Base-by-base conservation (phyloP, 106 monocot species). In the Agapanthus africanus region DNA sequence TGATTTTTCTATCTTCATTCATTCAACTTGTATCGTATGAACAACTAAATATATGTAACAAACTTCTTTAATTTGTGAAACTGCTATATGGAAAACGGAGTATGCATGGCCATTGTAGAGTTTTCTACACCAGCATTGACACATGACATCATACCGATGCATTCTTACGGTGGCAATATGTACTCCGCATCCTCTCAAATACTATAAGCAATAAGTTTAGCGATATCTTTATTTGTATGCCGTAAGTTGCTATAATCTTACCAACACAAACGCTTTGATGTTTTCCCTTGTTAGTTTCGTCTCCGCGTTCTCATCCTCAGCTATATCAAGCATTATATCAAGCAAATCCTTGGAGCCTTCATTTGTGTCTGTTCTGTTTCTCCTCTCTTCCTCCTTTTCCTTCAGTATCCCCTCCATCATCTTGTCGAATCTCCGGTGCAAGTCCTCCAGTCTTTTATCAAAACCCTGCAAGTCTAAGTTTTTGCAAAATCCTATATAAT, bases 191-290 rank as follows among this genome's bases (percentile, higher is more conserved):
- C n/a, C n/a, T n/a, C n/a, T n/a, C n/a, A n/a, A n/a, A n/a, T n/a
- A n/a, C n/a, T n/a, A n/a, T n/a, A n/a, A n/a, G n/a, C n/a, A n/a
- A n/a, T n/a, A n/a, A n/a, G n/a, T n/a, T n/a, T n/a, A n/a, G n/a
- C n/a, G n/a, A n/a, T n/a, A n/a, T 1, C 46, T 7, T 47, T 47
- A 3, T 47, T 47, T 15, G 16, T 15, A 47, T 15, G 1, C 19
- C 46, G 19, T 47, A 13, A 19, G 1, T 3, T 47, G 13, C 34
- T 33, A 13, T 63, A 4, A 21, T 8, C 57, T 31, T 77, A 81
- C 81, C 42, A 79, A 18, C 51, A 83, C 28, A 42, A 83, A 78
- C 7, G 66, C 74, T 61, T 90, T 90, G 69, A 90, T 82, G 70
- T 90, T 79, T 7, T 88, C 81, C 27, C 79, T 75, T 6, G 73